Evolutionary conservation across 2,329 filamentous ascomycete genomes (phyloP), one percentile per base, ranked within the genome.

Genomic region (Xylariaceae sp.): DNA sequence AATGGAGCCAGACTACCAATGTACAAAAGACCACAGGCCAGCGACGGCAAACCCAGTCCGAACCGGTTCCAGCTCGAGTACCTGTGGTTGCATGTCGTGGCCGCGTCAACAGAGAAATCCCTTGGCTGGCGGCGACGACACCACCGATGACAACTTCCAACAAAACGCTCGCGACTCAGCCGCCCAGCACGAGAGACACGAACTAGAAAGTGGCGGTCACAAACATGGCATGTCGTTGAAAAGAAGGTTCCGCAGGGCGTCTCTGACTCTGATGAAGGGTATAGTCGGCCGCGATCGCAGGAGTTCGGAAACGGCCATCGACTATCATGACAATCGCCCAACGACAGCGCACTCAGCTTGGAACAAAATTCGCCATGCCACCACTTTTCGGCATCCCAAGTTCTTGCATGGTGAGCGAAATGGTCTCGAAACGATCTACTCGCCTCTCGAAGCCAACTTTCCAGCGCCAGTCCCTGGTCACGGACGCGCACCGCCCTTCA

Each of bases 401-500:
- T 70, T 74, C 2, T 71, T 75, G 34, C 70, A 76, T 57, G 73
- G 74, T n/a, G 66, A 74, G 26, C 71, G 76, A 21, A 56, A 59
- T 22, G 65, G 67, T 22, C 63, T 72, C 19, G 66, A 66, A 22
- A 68, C 70, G 2, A 69, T 74, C 55, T 69, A 73, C 48, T 71
- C 71, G n/a, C 70, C 71, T 12, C 65, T 67, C 13, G 62, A 66
- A 34, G 63, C 68, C 13, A 61, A 66, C 13, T 67, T 71, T 26
- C 60, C 63, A 1, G 57, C 65, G n/a, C 74, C 76, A 0, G 67
- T 80, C 3, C 79, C 80, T 2, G 79, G 78, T 3, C 69, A 74
- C 53, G 75, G 76, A 29, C 71, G 72, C 30, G 80, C 79, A 53
- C 83, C 83, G 4, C 83, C 83, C 0, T 70, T 84, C 54, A 85